A percentile compares a stretch with the other conserved stretches of the same genome.
Evolutionary conservation across 139 green algal genomes (phyloP).

Genomic region (Yamagishiella unicocca): DNA sequence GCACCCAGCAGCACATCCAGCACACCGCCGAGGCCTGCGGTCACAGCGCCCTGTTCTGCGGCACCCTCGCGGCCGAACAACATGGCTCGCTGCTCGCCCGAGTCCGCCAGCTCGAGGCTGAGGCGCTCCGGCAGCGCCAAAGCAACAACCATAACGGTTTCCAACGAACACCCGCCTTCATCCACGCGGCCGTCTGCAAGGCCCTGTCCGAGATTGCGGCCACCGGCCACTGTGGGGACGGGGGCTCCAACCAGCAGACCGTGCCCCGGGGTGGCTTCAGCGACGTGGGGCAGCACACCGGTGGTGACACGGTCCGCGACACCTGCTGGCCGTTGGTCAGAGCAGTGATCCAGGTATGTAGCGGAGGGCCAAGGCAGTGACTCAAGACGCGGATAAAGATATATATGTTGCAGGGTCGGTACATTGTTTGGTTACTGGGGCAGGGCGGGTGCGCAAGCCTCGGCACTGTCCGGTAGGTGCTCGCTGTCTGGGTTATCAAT

Average conservation of each 20-base stretch:
- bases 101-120: neutral
- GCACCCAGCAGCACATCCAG: neutral
- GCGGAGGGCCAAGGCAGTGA: constrained; percentile 4
- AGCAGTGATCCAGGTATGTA: constrained; percentile 41
- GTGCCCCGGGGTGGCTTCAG: constrained; percentile 51
- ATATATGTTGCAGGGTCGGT: neutral
- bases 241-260: neutral
- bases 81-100: neutral
- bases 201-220: neutral
- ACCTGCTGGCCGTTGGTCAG: constrained; percentile 55
- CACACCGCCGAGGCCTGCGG: neutral
- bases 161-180: constrained; percentile 46
- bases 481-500: neutral
- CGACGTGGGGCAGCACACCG: constrained; percentile 57
- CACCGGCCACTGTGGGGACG: neutral
- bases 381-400: neutral
- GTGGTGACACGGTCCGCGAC: constrained; percentile 1
- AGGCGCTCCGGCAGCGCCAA: neutral
- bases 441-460: neutral
- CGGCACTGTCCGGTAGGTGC: neutral
- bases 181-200: neutral
- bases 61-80: neutral
- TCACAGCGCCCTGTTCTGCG: neutral
- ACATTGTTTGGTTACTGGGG: neutral
- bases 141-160: neutral